phyloP scores from a whole-genome alignment of 1,284 basidiomycete species.

The Pseudozyma hubeiensis region DNA sequence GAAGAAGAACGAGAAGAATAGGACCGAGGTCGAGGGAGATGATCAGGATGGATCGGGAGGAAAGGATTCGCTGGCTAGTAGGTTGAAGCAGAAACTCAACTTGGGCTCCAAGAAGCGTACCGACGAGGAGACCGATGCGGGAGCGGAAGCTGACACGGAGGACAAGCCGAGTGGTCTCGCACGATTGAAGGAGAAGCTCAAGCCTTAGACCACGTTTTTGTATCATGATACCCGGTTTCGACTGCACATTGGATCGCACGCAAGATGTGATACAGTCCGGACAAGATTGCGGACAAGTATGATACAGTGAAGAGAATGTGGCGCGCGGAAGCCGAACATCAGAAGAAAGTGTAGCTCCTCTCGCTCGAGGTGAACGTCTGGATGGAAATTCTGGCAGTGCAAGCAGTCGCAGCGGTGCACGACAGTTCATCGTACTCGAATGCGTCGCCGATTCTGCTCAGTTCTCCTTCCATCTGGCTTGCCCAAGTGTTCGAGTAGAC shows the following conservation, averaged over 20 bases:
- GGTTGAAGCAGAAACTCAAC: conserved; percentile 20
- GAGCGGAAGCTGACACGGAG: conserved; percentile 20
- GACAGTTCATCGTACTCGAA: conserved; percentile 16
- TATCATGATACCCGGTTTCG: not conserved
- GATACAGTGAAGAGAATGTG: conserved; percentile 7
- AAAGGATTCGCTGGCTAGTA: conserved; percentile 13
- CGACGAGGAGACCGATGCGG: conserved; percentile 4
- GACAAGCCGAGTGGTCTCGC: conserved; percentile 19
- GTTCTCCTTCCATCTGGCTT: conserved; percentile 3
- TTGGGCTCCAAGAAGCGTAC: conserved; percentile 13
- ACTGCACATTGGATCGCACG: not conserved
- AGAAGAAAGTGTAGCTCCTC: conserved; percentile 30
- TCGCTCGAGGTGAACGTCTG: conserved; percentile 15
- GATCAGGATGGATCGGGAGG: conserved; percentile 2
- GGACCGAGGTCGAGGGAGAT: conserved; percentile 5
- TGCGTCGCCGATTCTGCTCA: not conserved
- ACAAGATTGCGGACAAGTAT: not conserved
- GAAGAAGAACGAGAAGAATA: conserved; percentile 27
- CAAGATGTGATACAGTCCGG: not conserved
- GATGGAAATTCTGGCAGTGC: conserved; percentile 7
- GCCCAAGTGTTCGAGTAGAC: conserved; percentile 20
- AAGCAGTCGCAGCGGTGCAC: not conserved
- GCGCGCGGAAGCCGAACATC: not conserved
- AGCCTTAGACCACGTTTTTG: not conserved
- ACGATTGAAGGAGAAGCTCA: conserved; percentile 28